These are phyloP conservation scores for Cronartium quercuum DNA, from an alignment of 1,284 basidiomycete species.

Conservation along the genomic window DNA sequence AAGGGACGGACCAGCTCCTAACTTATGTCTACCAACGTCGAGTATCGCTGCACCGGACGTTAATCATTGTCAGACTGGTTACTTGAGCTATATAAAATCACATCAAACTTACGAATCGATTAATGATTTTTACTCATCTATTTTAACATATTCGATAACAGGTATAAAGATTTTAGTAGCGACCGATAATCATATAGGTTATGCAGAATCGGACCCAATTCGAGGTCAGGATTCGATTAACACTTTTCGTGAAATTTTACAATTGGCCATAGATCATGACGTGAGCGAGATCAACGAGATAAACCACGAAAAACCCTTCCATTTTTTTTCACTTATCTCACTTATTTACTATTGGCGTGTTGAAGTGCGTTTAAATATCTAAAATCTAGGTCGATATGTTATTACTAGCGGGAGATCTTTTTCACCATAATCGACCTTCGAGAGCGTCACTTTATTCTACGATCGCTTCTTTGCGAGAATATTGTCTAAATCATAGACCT, in stretches of 20 bases:
- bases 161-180: constrained; percentile 64
- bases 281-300: constrained; percentile 53
- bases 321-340: constrained; percentile 3
- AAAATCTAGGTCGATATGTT: constrained; percentile 76
- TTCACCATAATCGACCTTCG: constrained; percentile 95
- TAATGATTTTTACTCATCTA: no score
- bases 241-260: constrained; percentile 86
- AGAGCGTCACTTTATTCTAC: constrained; percentile 80
- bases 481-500: constrained; percentile 79
- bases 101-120: not conserved
- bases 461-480: constrained; percentile 82
- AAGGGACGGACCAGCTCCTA: not conserved
- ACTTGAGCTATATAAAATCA: no score
- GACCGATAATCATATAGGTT: constrained; percentile 93
- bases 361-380: not conserved
- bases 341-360: not conserved
- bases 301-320: not conserved
- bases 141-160: not conserved
- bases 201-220: constrained; percentile 87
- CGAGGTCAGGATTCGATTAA: constrained; percentile 92
- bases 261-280: constrained; percentile 79
- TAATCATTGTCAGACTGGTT: not conserved
- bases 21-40: not conserved
- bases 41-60: not conserved
- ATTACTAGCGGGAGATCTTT: constrained; percentile 88